These are phyloP conservation scores for Colletotrichum sp. DNA, from an alignment of 2,329 filamentous ascomycete species.

Conservation along the genomic window DNA sequence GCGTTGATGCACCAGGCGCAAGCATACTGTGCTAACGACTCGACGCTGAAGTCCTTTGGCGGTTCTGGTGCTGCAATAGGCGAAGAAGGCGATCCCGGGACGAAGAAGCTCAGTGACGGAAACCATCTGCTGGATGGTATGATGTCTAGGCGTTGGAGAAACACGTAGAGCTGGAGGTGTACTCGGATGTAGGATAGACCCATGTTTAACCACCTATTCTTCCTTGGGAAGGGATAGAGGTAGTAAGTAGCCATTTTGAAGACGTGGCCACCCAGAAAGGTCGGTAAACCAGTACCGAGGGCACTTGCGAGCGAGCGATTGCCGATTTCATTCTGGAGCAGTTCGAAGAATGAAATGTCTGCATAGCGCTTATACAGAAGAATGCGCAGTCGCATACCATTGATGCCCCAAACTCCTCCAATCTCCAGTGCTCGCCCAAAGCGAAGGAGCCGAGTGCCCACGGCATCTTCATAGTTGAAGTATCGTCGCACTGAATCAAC, in stretches of 20 bases:
- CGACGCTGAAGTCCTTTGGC: slow-evolving; percentile 39
- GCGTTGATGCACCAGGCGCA: slow-evolving; percentile 45
- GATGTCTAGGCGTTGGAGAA: slow-evolving; percentile 57
- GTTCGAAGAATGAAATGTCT: slow-evolving; percentile 51
- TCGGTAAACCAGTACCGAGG: slow-evolving; percentile 44
- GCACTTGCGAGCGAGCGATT: slow-evolving; percentile 37
- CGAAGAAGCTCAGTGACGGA: slow-evolving; percentile 54
- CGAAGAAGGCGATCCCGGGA: slow-evolving; percentile 59
- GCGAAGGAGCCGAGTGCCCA: slow-evolving; percentile 45
- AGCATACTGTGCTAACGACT: slow-evolving; percentile 48
- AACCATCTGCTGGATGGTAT: slow-evolving; percentile 45
- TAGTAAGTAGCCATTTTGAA: slow-evolving; percentile 32
- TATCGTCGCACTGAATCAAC: slow-evolving; percentile 48
- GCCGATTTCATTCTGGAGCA: slow-evolving; percentile 39
- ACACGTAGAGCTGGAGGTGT: slow-evolving; percentile 58
- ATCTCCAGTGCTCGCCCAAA: slow-evolving; percentile 42
- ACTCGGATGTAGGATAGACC: slow-evolving; percentile 45
- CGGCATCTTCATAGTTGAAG: slow-evolving; percentile 50
- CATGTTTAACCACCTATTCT: slow-evolving; percentile 20
- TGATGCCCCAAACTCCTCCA: slow-evolving; percentile 55
- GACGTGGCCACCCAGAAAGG: slow-evolving; percentile 36
- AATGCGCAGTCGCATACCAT: slow-evolving; percentile 59
- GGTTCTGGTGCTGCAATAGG: slow-evolving; percentile 53
- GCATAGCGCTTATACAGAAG: slow-evolving; percentile 58
- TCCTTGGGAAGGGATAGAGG: slow-evolving; percentile 21